A percentile compares a stretch with the other conserved stretches of the same genome.
Conservation (phyloP, 331 rosid genomes). For the Pyrus hybrid region DNA sequence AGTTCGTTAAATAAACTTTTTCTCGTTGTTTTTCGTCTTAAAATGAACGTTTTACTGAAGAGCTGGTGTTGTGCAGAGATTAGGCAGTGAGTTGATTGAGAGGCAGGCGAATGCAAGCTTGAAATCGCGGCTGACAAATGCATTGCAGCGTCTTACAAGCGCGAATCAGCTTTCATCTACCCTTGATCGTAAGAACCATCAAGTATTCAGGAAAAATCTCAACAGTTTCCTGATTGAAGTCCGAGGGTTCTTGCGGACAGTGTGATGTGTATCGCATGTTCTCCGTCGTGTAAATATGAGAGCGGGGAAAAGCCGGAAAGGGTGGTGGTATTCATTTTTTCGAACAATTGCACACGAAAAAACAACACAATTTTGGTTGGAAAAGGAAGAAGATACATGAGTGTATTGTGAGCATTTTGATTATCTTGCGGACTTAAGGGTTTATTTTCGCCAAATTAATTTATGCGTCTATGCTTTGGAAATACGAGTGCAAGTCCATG, state of each 20-base stretch:
- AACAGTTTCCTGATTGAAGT: conserved; percentile 67
- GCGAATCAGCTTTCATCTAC: conserved; percentile 76
- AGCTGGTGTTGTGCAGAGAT: conserved; percentile 35
- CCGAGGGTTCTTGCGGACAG: conserved; percentile 71
- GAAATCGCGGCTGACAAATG: conserved; percentile 66
- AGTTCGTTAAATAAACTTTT: no score
- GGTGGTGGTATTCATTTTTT: not conserved
- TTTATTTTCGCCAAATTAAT: no score
- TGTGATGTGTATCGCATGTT: conserved; percentile 18
- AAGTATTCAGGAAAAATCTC: conserved; percentile 84
- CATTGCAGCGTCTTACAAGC: conserved; percentile 64
- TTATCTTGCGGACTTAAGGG: no score
- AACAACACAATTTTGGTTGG: not conserved
- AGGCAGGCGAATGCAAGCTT: conserved; percentile 56
- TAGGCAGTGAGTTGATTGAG: conserved; percentile 72
- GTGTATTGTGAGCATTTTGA: not conserved
- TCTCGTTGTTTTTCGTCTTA: not conserved
- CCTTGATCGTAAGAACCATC: conserved; percentile 76
- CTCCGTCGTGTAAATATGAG: not conserved
- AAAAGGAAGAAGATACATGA: not conserved
- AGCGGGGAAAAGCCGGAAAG: no score
- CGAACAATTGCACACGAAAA: not conserved
- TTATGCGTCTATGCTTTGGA: no score
- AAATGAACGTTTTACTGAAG: not conserved
- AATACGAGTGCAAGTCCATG: no score